A percentile compares a stretch with the other conserved stretches of the same genome.
phyloP scores from a whole-genome alignment of 345 rosid species.

The Erysimum cheiranthoides region DNA sequence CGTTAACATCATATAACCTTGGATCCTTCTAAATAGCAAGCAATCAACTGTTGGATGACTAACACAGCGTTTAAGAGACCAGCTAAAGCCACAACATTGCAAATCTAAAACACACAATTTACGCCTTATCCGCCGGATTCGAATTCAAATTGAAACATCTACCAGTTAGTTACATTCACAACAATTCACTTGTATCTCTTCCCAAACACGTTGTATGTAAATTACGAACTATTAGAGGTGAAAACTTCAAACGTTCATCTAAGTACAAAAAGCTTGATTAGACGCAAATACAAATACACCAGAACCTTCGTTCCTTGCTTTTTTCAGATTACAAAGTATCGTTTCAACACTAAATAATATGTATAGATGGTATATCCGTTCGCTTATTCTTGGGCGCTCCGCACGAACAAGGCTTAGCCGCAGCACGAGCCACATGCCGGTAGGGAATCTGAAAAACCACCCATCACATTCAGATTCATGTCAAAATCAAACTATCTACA shows the following conservation, averaged over 20 bases:
- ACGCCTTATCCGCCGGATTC: background rate
- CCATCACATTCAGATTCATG: constrained; percentile 1
- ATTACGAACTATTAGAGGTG: background rate
- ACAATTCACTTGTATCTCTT: background rate
- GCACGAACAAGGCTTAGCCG: constrained; percentile 20
- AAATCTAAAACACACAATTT: background rate
- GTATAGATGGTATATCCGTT: background rate
- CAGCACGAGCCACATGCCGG: constrained; percentile 50
- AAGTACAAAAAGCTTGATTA: background rate
- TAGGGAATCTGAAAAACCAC: constrained; percentile 42
- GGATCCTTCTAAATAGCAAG: background rate
- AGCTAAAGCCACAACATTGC: background rate
- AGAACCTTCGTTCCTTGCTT: background rate
- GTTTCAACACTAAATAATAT: background rate
- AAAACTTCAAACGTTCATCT: constrained; percentile 8
- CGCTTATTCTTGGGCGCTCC: constrained; percentile 9
- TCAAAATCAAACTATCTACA: background rate
- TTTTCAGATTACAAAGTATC: background rate
- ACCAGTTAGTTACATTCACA: background rate
- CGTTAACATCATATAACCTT: background rate
- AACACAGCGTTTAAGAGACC: background rate
- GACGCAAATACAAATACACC: constrained; percentile 5
- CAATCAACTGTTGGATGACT: background rate
- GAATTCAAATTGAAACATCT: background rate
- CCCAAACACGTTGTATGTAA: constrained; percentile 4